These are phyloP conservation scores for Verticillium longisporum DNA, from an alignment of 2,329 filamentous ascomycete species.

Conservation along the genomic window DNA sequence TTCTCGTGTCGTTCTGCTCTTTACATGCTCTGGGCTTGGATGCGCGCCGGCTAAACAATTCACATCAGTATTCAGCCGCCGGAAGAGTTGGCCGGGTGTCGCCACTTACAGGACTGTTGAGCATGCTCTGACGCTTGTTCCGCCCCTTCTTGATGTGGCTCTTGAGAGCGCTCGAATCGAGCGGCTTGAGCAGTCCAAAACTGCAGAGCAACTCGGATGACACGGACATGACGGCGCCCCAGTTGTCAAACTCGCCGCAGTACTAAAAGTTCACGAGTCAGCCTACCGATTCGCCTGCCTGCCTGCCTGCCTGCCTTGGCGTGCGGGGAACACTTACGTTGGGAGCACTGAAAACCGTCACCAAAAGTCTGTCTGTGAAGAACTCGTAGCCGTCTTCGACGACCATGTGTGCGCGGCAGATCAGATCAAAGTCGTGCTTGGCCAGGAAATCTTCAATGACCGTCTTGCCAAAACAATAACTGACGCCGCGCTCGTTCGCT, in stretches of 20 bases:
- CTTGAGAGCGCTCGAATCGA: slow-evolving; percentile 94
- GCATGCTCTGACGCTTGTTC: slow-evolving; percentile 88
- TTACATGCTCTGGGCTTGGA: slow-evolving; percentile 9
- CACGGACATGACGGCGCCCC: slow-evolving; percentile 98
- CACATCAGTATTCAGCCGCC: not conserved
- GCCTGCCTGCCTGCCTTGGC: not conserved
- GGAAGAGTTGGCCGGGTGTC: not conserved
- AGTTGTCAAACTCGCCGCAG: slow-evolving; percentile 98
- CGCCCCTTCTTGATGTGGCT: slow-evolving; percentile 98
- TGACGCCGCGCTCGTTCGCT: slow-evolving; percentile 91
- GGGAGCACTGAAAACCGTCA: slow-evolving; percentile 95
- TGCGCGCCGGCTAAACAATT: not conserved
- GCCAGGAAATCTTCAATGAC: slow-evolving; percentile 95
- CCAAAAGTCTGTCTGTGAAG: slow-evolving; percentile 88
- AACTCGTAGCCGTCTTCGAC: slow-evolving; percentile 99
- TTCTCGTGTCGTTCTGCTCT: not conserved
- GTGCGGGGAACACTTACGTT: slow-evolving; percentile 62
- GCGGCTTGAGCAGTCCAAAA: slow-evolving; percentile 91
- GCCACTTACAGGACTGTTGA: slow-evolving; percentile 85
- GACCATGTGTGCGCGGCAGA: slow-evolving; percentile 97
- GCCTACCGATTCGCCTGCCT: not conserved
- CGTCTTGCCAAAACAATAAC: slow-evolving; percentile 97
- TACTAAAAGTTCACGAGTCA: slow-evolving; percentile 49
- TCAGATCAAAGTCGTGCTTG: slow-evolving; percentile 92
- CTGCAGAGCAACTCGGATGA: slow-evolving; percentile 90